A percentile compares a stretch with the other conserved stretches of the same genome.
Evolutionary conservation across 2,329 filamentous ascomycete genomes (phyloP).

Genomic region (Penicillium crustosum): DNA sequence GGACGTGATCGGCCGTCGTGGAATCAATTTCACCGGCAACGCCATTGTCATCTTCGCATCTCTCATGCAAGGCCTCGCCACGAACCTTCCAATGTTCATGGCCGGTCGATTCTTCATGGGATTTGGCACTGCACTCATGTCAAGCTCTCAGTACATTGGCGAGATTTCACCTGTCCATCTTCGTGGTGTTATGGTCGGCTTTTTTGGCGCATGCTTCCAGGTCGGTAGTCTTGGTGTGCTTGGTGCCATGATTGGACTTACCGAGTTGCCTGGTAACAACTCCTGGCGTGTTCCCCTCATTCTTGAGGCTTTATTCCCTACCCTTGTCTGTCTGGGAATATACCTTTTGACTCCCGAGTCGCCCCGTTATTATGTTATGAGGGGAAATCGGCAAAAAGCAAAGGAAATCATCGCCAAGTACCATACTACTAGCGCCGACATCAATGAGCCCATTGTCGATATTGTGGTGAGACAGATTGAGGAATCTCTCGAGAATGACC

Average conservation of each 20-base stretch:
- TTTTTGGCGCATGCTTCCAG: slow-evolving; percentile 51
- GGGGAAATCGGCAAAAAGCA: slow-evolving; percentile 34
- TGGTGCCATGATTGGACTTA: slow-evolving; percentile 46
- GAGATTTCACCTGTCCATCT: slow-evolving; percentile 37
- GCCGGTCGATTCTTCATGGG: slow-evolving; percentile 42
- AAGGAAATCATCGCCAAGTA: slow-evolving; percentile 42
- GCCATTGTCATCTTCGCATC: slow-evolving; percentile 47
- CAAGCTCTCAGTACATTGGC: slow-evolving; percentile 43
- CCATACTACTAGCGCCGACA: slow-evolving; percentile 44
- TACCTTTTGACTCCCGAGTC: slow-evolving; percentile 43
- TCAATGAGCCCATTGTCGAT: slow-evolving; percentile 45
- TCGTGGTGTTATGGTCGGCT: slow-evolving; percentile 48
- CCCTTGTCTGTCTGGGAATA: slow-evolving; percentile 48
- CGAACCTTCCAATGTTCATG: slow-evolving; percentile 37
- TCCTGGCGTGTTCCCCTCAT: slow-evolving; percentile 44
- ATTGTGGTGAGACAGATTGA: slow-evolving; percentile 48
- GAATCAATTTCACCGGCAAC: slow-evolving; percentile 51
- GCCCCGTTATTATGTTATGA: slow-evolving; percentile 39
- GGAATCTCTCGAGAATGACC: slow-evolving; percentile 45
- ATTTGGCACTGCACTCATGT: slow-evolving; percentile 40
- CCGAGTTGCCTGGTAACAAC: slow-evolving; percentile 39
- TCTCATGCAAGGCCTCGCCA: slow-evolving; percentile 38
- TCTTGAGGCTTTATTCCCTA: slow-evolving; percentile 51
- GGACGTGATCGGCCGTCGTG: slow-evolving; percentile 54
- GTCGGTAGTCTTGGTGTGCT: slow-evolving; percentile 47